Evolutionary conservation across 495 filamentous ascomycete genomes (phyloP).

Genomic region (Lasiosphaeriaceae sp.): DNA sequence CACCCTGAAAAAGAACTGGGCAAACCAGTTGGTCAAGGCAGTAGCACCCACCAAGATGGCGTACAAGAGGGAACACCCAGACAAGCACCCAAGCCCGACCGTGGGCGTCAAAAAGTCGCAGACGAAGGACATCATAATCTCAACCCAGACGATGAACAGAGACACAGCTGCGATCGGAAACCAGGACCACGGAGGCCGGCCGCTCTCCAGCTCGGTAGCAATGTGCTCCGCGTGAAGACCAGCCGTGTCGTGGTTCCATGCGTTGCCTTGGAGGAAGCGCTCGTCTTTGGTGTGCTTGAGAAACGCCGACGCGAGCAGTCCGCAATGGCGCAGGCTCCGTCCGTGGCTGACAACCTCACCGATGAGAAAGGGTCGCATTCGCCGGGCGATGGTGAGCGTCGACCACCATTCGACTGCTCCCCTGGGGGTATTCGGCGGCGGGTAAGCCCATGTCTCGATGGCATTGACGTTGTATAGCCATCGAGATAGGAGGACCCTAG

Average conservation of each 20-base stretch:
- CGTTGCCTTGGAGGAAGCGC: background rate
- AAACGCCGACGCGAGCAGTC: background rate
- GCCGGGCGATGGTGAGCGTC: background rate
- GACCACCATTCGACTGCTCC: background rate
- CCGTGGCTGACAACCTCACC: conserved; percentile 8
- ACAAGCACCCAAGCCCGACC: conserved; percentile 4
- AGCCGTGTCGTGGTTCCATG: background rate
- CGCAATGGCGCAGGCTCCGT: conserved; percentile 5
- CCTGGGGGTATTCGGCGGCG: too few relatives aligned
- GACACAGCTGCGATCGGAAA: background rate
- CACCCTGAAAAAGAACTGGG: background rate
- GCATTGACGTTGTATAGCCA: conserved; percentile 10
- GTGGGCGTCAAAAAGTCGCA: conserved; percentile 5
- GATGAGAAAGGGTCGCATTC: background rate
- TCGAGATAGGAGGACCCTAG: background rate
- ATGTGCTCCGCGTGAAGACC: background rate
- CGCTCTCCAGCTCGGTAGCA: background rate
- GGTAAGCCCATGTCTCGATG: background rate
- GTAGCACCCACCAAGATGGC: background rate
- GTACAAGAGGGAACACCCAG: background rate
- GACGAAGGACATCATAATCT: conserved; percentile 6
- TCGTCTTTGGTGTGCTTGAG: background rate
- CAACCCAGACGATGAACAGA: conserved; percentile 1
- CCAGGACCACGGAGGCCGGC: conserved; percentile 2
- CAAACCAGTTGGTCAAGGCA: background rate